These are phyloP conservation scores for Cyamopsis tetragonoloba DNA, from an alignment of 306 rosid species.

Conservation along the genomic window DNA sequence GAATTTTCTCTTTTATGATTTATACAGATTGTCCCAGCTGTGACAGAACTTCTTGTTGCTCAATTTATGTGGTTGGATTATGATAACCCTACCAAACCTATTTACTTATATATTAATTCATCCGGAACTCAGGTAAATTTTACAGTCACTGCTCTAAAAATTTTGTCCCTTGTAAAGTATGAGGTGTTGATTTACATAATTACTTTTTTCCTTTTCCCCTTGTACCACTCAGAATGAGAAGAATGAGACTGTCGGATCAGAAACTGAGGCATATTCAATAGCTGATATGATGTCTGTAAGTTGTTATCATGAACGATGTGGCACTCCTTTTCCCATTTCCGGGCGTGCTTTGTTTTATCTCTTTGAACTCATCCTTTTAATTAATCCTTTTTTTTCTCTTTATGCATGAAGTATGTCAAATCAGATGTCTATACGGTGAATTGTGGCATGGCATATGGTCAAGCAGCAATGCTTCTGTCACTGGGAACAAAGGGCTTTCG, in stretches of 20 bases:
- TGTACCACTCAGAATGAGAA: slow-evolving; percentile 61
- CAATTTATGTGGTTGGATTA: slow-evolving; percentile 94
- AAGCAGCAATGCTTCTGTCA: slow-evolving; percentile 91
- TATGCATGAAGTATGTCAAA: slow-evolving; percentile 62
- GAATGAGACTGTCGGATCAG: slow-evolving; percentile 80
- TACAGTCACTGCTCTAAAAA: slow-evolving; percentile 6
- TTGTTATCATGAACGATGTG: slow-evolving; percentile 14
- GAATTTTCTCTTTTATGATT: slow-evolving; percentile 25
- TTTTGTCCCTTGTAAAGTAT: not conserved
- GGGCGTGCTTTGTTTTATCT: slow-evolving; percentile 9
- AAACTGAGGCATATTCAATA: slow-evolving; percentile 84
- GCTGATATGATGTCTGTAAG: slow-evolving; percentile 92
- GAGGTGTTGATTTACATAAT: slow-evolving; percentile 19
- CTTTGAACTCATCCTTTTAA: slow-evolving; percentile 3
- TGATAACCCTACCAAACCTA: slow-evolving; percentile 75
- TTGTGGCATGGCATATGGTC: slow-evolving; percentile 88
- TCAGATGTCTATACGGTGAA: slow-evolving; percentile 82
- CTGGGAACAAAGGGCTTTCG: slow-evolving; percentile 86
- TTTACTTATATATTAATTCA: slow-evolving; percentile 86
- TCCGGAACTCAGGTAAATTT: slow-evolving; percentile 79
- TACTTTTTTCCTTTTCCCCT: slow-evolving; percentile 27
- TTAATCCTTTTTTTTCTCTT: not conserved
- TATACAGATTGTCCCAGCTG: slow-evolving; percentile 87
- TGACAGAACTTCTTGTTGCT: slow-evolving; percentile 90
- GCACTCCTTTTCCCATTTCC: not conserved